Conservation (phyloP, 106 monocot genomes). For the Platanthera guangdongensis region DNA sequence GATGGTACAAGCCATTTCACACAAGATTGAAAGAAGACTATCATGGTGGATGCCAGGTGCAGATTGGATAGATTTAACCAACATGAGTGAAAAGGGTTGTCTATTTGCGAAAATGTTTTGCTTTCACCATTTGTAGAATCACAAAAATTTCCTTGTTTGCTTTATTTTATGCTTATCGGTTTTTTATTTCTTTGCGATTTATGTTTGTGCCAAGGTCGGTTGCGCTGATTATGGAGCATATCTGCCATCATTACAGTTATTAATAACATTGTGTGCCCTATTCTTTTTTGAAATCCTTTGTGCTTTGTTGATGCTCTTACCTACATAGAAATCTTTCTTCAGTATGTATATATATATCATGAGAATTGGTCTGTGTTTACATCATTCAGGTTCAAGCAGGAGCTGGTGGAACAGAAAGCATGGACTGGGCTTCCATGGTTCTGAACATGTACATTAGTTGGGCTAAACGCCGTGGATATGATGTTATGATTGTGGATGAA, state of each 20-base stretch:
- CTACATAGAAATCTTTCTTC: neutral
- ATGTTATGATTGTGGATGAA: conserved; percentile 73
- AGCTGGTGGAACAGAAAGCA: conserved; percentile 98
- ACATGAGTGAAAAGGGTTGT: neutral
- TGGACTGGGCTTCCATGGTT: conserved; percentile 98
- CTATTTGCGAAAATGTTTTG: neutral
- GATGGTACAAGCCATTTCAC: no score
- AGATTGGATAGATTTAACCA: neutral
- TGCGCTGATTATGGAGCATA: neutral
- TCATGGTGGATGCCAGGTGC: neutral
- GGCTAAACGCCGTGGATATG: conserved; percentile 68
- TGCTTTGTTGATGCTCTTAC: neutral
- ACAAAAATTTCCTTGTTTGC: neutral
- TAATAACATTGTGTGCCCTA: neutral
- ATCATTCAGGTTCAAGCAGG: conserved; percentile 87
- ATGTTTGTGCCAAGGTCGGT: neutral
- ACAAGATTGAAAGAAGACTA: neutral
- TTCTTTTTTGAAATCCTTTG: neutral
- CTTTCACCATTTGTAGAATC: no score
- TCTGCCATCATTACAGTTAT: neutral
- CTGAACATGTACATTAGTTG: conserved; percentile 90
- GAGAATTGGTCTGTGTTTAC: neutral
- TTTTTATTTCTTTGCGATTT: neutral
- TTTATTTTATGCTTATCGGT: neutral
- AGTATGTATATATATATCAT: neutral